phyloP scores from a whole-genome alignment of 176 grass and related monocot genomes.

The Oryza officinalis region DNA sequence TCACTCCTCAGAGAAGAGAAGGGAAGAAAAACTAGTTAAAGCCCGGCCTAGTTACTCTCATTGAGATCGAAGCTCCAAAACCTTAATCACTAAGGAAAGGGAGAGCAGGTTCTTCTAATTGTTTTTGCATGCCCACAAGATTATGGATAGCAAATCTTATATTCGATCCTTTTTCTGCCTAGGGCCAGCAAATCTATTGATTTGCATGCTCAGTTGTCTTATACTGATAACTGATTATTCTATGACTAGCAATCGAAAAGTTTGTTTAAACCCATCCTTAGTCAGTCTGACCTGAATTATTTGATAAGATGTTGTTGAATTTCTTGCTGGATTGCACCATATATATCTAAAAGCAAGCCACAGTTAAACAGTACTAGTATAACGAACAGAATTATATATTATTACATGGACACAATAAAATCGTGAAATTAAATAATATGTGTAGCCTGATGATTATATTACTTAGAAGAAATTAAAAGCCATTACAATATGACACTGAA shows the following conservation, averaged over 20 bases:
- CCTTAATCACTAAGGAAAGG: conserved; percentile 38
- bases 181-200: not conserved
- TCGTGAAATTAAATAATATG: not conserved
- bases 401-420: not conserved
- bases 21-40: not conserved
- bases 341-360: not conserved
- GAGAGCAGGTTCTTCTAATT: not conserved
- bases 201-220: not conserved
- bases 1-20: not conserved
- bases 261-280: not conserved
- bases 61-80: conserved; percentile 2
- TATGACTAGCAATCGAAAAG: not conserved
- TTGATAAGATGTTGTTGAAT: not conserved
- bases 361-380: not conserved
- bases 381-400: not conserved
- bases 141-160: not conserved
- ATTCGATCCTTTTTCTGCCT: not conserved
- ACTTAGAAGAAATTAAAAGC: not conserved
- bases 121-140: not conserved
- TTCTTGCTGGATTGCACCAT: not conserved
- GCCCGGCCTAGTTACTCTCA: not conserved
- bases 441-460: not conserved
- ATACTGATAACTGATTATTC: not conserved
- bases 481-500: not conserved
- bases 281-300: not conserved